Conservation (phyloP, 2,329 filamentous ascomycete genomes). For the Trematosphaeria pertusa region DNA sequence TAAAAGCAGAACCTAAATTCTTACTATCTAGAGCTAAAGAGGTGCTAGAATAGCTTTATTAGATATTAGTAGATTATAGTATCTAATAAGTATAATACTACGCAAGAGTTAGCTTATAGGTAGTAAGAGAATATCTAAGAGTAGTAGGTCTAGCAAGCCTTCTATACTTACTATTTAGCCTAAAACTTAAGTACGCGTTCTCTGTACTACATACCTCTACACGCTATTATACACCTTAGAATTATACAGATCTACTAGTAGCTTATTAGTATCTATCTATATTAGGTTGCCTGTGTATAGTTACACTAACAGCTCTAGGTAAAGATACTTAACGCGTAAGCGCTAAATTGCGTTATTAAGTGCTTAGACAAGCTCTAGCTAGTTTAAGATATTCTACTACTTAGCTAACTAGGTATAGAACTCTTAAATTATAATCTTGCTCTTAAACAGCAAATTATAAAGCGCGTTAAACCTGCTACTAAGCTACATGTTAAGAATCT, state of each 20-base stretch:
- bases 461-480: constrained; percentile 31
- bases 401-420: constrained; percentile 22
- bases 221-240: constrained; percentile 14
- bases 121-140: too few relatives aligned
- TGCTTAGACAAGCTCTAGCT: constrained; percentile 26
- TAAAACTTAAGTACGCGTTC: too few relatives aligned
- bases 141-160: too few relatives aligned
- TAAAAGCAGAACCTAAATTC: too few relatives aligned
- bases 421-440: constrained; percentile 19
- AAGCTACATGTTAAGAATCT: constrained; percentile 29
- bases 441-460: constrained; percentile 16
- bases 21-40: too few relatives aligned
- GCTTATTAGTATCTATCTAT: constrained; percentile 14
- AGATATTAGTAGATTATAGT: too few relatives aligned
- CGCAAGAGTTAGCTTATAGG: too few relatives aligned
- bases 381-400: constrained; percentile 35
- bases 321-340: constrained; percentile 23
- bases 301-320: constrained; percentile 22
- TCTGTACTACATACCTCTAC: constrained; percentile 29
- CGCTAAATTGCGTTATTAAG: constrained; percentile 34
- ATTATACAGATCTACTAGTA: constrained; percentile 26
- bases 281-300: constrained; percentile 19
- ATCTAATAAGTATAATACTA: too few relatives aligned
- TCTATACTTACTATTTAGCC: too few relatives aligned
- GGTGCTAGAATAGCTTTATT: too few relatives aligned